Evolutionary conservation across 2,329 filamentous ascomycete species (phyloP), one percentile per base, ranked within the genome.

Genomic region (Fusarium staphyleae): DNA sequence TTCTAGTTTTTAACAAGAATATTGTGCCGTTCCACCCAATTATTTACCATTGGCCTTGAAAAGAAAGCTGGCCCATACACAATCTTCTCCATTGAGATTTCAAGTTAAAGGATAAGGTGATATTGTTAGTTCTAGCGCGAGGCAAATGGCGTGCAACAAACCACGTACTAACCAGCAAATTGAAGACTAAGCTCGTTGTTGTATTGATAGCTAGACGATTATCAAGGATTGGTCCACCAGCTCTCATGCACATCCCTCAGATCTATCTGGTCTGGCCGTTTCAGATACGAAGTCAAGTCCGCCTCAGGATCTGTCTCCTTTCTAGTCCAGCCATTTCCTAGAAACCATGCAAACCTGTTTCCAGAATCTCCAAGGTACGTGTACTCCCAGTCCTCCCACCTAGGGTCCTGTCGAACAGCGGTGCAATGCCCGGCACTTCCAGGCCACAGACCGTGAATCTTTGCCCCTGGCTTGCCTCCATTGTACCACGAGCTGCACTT

Each of bases 401-500:
- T 68, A 2, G 81, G 81, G n/a, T 81, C 74, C 16, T 76, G 70
- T 18, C 84, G 76, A 7, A 87, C 77, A 12, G 83, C 77, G 2
- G 85, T 86, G 26, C 85, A 73, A 62, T 88, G 85, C 0, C 81
- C 76, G 1, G 86, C 86, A 60, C 84, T 88, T 0, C 87, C 87
- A 0, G 88, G 88, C 82, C 87, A 91, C 6, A 89, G 67, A 0
- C 87, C 87, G 57, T 89, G 85, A 18, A 91, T 85, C 4, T 86
- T 75, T 0, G 78, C 81, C 0, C 87, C 87, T 0, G 86, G 81
- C 5, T 74, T 73, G 0, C 84, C 85, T 11, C 87, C 85, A 54
- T 91, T 91, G 53, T 88, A 88, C 88, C 88, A 91, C 0, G 84
- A 87, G 33, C 82, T 85, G 68, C 88, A 91, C 49, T 83, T 81